Evolutionary conservation across 1,284 basidiomycete species (phyloP).

Genomic region (Pascua sp.): DNA sequence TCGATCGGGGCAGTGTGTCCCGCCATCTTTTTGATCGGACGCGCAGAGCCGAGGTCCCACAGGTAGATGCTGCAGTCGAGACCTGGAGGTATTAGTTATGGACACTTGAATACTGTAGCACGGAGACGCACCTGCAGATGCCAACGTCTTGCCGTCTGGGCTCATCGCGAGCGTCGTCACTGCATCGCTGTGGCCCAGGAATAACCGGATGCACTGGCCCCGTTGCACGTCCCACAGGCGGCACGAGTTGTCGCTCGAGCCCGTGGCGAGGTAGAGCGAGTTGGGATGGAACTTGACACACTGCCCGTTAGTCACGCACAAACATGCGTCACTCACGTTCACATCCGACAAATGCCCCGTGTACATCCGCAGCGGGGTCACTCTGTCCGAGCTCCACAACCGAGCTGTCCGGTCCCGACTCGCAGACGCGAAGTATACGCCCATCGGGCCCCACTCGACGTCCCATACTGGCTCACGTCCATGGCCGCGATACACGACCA

Average conservation of each 20-base stretch:
- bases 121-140: constrained; percentile 55
- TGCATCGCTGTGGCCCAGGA: constrained; percentile 88
- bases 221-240: constrained; percentile 98
- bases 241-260: constrained; percentile 92
- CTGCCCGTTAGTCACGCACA: constrained; percentile 50
- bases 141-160: constrained; percentile 90
- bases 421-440: constrained; percentile 96
- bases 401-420: constrained; percentile 91
- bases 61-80: constrained; percentile 90
- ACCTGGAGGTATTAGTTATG: constrained; percentile 52
- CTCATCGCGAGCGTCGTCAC: constrained; percentile 86
- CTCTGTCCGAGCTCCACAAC: constrained; percentile 92
- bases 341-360: constrained; percentile 96
- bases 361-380: constrained; percentile 83
- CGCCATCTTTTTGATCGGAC: constrained; percentile 93
- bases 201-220: constrained; percentile 88
- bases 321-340: constrained; percentile 63
- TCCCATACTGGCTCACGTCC: constrained; percentile 95
- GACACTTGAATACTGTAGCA: constrained; percentile 34
- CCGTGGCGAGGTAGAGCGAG: constrained; percentile 93
- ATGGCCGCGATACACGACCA: constrained; percentile 93
- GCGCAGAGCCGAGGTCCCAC: constrained; percentile 93
- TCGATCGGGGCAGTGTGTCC: constrained; percentile 88
- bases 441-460: constrained; percentile 95
- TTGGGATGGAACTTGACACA: constrained; percentile 97